Conservation (phyloP, 306 rosid species). For the Prunus fruticosa region DNA sequence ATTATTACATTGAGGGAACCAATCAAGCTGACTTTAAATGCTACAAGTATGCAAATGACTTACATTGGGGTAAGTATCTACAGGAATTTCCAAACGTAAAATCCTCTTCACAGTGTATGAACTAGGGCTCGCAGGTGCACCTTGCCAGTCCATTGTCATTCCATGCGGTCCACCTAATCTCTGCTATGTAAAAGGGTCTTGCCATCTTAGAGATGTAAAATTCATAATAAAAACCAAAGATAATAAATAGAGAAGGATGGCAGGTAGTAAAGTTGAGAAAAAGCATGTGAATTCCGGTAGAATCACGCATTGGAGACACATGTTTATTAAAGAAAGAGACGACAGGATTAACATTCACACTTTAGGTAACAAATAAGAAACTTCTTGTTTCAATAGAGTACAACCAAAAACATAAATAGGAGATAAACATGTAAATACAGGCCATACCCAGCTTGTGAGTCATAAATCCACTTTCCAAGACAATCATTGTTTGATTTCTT, state of each 20-base stretch:
- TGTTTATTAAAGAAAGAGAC: background rate
- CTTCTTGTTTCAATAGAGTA: background rate
- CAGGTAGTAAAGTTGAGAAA: background rate
- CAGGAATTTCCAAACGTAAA: slow-evolving; percentile 93
- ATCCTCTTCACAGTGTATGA: slow-evolving; percentile 89
- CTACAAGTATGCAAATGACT: slow-evolving; percentile 23
- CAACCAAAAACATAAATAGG: background rate
- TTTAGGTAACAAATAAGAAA: background rate
- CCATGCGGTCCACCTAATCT: slow-evolving; percentile 80
- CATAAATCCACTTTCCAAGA: background rate
- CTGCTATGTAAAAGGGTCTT: slow-evolving; percentile 34
- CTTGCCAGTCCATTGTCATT: slow-evolving; percentile 99
- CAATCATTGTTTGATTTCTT: background rate
- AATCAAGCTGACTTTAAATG: slow-evolving; percentile 23
- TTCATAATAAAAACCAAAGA: background rate
- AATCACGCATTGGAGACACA: slow-evolving; percentile 12
- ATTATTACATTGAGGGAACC: slow-evolving; percentile 17
- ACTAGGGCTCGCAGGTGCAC: slow-evolving; percentile 97
- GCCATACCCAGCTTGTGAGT: background rate
- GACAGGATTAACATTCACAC: slow-evolving; percentile 18
- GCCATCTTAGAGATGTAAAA: background rate
- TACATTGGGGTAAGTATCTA: slow-evolving; percentile 88
- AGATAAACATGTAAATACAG: background rate
- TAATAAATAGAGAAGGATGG: background rate
- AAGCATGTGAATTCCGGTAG: background rate